Conservation (phyloP, 2,329 filamentous ascomycete genomes). For the Sarocladiaceae sp. region DNA sequence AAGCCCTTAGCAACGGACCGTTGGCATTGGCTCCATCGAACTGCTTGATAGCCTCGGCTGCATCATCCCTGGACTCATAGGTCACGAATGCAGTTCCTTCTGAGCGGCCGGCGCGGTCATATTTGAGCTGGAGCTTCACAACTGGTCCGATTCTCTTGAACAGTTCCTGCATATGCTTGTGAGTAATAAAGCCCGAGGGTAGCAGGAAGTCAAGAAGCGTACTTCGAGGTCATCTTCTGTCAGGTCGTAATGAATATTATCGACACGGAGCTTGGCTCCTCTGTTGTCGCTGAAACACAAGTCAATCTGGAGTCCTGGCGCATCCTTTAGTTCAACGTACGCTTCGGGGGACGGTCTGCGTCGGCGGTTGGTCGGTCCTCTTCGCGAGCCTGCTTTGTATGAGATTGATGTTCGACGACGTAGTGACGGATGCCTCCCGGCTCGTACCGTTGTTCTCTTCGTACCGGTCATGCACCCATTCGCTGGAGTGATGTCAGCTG, state of each 20-base stretch:
- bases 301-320: slow-evolving; percentile 12
- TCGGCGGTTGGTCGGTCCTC: slow-evolving; percentile 34
- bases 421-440: background rate
- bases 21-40: slow-evolving; percentile 90
- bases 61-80: slow-evolving; percentile 66
- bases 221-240: slow-evolving; percentile 79
- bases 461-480: slow-evolving; percentile 92
- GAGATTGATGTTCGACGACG: background rate
- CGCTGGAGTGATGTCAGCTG: slow-evolving; percentile 42
- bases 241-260: slow-evolving; percentile 89
- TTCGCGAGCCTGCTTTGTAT: slow-evolving; percentile 27
- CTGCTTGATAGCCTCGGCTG: slow-evolving; percentile 66
- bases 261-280: slow-evolving; percentile 70
- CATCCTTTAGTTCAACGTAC: slow-evolving; percentile 19
- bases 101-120: slow-evolving; percentile 84
- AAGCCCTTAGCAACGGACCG: slow-evolving; percentile 33
- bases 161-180: slow-evolving; percentile 54
- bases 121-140: slow-evolving; percentile 61
- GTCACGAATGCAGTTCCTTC: slow-evolving; percentile 80
- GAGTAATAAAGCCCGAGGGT: background rate
- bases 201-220: slow-evolving; percentile 17
- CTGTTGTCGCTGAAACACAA: slow-evolving; percentile 36
- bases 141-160: slow-evolving; percentile 74
- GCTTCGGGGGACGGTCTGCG: slow-evolving; percentile 34
- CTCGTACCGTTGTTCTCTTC: slow-evolving; percentile 58